Base-by-base conservation (phyloP, 371 early-diverging fungal species). In the Rhizopus stolonifer region DNA sequence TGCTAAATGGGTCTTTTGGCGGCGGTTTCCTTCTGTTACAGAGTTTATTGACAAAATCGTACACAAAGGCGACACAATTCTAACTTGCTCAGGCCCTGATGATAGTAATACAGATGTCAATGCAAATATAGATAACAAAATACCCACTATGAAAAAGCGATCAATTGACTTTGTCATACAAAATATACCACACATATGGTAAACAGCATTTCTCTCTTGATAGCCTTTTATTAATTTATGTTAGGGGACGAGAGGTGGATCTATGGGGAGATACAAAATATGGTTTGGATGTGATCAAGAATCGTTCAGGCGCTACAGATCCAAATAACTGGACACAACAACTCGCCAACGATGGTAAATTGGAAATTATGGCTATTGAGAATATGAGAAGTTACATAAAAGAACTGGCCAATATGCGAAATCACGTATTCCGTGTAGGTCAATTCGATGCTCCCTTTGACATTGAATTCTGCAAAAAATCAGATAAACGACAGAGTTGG, bases 1-100 rank as follows among this genome's bases (percentile, higher is more conserved):
- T 11, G 65, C 74, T 9, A 82, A 82, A 55, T 84, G 84, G 84
- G 74, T 81, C 23, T 74, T 80, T 60, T 60, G 70, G 54, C 56
- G 71, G 10, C 60, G 61, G 38, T 82, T 84, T 48, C 84, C 84
- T n/a, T 64, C 71, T 2, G 66, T 84, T 15, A 78, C 70, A 14
- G 56, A 69, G 26, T 64, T 78, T 10, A 67, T 84, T 21, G 68
- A 79, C 25, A 64, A 63, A 3, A 68, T 83, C 17, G 54, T 48
- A 1, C 40, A 59, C 5, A 54, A 51, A 18, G 64, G 54, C 0
- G 21, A 69, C 15, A 56, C 49, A 0, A 53, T 71, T 0, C 38
- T 77, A 1, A 15, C 18, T 1, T 57, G 53, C 36, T 52, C 53
- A 13, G 17, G 24, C 14, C 52, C 57, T 24, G 43, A 42, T 10